phyloP scores from a whole-genome alignment of 768 basidiomycete species.

The Russula abietina region DNA sequence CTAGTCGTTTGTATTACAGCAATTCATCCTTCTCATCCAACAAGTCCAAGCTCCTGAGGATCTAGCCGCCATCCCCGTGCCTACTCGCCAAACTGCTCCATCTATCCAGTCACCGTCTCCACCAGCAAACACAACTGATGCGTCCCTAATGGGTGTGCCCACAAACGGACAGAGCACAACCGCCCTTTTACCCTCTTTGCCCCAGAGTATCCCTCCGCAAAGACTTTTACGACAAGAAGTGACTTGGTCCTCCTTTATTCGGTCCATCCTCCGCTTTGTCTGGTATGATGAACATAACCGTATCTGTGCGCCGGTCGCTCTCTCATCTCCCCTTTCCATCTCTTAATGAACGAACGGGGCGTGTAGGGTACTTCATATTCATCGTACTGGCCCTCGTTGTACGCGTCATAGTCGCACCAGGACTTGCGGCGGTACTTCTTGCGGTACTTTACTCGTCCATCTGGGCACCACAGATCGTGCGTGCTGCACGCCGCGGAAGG shows the following conservation, averaged over 20 bases:
- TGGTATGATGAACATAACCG: constrained; percentile 66
- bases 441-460: constrained; percentile 66
- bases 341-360: constrained; percentile 7
- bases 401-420: constrained; percentile 63
- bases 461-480: constrained; percentile 81
- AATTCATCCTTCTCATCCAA: constrained; percentile 75
- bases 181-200: constrained; percentile 18
- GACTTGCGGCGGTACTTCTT: constrained; percentile 60
- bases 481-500: constrained; percentile 66
- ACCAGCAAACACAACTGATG: constrained; percentile 1
- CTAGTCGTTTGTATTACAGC: constrained; percentile 41
- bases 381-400: constrained; percentile 67
- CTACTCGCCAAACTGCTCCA: constrained; percentile 24
- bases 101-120: constrained; percentile 19
- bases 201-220: constrained; percentile 19
- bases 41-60: constrained; percentile 81
- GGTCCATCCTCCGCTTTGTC: constrained; percentile 52
- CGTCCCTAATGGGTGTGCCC: constrained; percentile 4
- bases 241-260: constrained; percentile 34
- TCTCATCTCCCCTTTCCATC: neutral
- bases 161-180: constrained; percentile 1
- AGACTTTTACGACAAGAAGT: constrained; percentile 23
- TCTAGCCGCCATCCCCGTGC: constrained; percentile 29
- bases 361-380: constrained; percentile 58
- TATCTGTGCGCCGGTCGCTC: constrained; percentile 47